A percentile compares a stretch with the other conserved stretches of the same genome.
Conservation (phyloP, 2,329 filamentous ascomycete species). For the Ceratocystis alfenasii region DNA sequence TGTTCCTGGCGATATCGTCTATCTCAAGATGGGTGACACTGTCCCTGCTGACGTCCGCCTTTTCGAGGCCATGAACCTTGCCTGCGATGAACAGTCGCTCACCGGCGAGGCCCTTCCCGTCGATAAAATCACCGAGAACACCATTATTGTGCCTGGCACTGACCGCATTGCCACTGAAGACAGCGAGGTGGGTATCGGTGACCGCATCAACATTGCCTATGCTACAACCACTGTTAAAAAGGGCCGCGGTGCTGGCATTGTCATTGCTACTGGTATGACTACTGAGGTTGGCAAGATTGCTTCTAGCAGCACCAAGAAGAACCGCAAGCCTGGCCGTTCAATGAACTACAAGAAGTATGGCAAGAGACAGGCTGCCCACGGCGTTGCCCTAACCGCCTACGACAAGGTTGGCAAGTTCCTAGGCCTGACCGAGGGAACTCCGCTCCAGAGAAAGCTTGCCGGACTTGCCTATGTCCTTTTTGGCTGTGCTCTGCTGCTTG, state of each 20-base stretch:
- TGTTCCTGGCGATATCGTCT: conserved; percentile 59
- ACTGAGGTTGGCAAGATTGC: conserved; percentile 63
- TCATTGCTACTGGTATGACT: conserved; percentile 58
- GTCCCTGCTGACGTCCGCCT: conserved; percentile 61
- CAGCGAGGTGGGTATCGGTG: conserved; percentile 51
- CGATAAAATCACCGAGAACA: conserved; percentile 48
- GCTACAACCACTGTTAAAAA: conserved; percentile 62
- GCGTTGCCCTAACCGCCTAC: conserved; percentile 37
- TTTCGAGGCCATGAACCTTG: conserved; percentile 64
- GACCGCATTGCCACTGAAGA: conserved; percentile 37
- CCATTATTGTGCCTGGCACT: conserved; percentile 34
- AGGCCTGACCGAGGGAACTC: conserved; percentile 55
- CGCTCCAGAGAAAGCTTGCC: conserved; percentile 64
- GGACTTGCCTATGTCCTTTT: conserved; percentile 68
- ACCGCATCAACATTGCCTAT: conserved; percentile 63
- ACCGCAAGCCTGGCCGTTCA: conserved; percentile 43
- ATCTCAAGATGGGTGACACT: conserved; percentile 59
- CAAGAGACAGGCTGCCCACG: conserved; percentile 39
- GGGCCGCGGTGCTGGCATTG: conserved; percentile 60
- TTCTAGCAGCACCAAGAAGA: conserved; percentile 41
- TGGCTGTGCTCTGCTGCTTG: conserved; percentile 50
- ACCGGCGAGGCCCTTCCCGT: conserved; percentile 66
- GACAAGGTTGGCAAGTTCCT: conserved; percentile 46
- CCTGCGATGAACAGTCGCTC: conserved; percentile 65
- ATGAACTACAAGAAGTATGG: conserved; percentile 44